Conservation (phyloP, 2,329 filamentous ascomycete species). For the Ophioceras dolichostomum region DNA sequence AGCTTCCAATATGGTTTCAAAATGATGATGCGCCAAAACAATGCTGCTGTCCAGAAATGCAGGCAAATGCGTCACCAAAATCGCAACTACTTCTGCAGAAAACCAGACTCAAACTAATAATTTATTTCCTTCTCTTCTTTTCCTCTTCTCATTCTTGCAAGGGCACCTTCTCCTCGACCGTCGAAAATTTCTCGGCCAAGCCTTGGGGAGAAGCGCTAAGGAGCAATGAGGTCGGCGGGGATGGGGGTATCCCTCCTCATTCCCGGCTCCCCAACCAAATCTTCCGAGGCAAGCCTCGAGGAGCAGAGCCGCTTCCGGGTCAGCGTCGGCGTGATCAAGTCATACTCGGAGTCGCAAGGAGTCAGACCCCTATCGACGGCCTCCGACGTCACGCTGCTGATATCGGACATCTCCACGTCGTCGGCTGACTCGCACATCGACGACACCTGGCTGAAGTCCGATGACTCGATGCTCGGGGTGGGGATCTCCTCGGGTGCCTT, state of each 20-base stretch:
- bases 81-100: too few species aligned
- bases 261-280: conserved; percentile 15
- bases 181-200: too few species aligned
- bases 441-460: conserved; percentile 2
- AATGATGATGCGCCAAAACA: too few species aligned
- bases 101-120: too few species aligned
- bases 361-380: not conserved
- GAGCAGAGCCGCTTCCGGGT: not conserved
- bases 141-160: too few species aligned
- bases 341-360: conserved; percentile 16
- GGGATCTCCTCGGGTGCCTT: conserved; percentile 1
- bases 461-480: conserved; percentile 5
- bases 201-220: too few species aligned
- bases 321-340: conserved; percentile 4
- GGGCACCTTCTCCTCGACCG: too few species aligned
- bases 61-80: too few species aligned
- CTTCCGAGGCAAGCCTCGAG: conserved; percentile 9
- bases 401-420: conserved; percentile 5
- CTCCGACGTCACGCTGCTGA: conserved; percentile 2
- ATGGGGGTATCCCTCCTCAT: conserved; percentile 20
- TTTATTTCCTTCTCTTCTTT: too few species aligned
- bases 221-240: conserved; percentile 3
- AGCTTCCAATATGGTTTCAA: too few species aligned
- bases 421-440: not conserved
- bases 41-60: too few species aligned